Evolutionary conservation across 164 flowering plant species (phyloP), one percentile per base, ranked within the genome.

Genomic region (Nymphaea thermarum): DNA sequence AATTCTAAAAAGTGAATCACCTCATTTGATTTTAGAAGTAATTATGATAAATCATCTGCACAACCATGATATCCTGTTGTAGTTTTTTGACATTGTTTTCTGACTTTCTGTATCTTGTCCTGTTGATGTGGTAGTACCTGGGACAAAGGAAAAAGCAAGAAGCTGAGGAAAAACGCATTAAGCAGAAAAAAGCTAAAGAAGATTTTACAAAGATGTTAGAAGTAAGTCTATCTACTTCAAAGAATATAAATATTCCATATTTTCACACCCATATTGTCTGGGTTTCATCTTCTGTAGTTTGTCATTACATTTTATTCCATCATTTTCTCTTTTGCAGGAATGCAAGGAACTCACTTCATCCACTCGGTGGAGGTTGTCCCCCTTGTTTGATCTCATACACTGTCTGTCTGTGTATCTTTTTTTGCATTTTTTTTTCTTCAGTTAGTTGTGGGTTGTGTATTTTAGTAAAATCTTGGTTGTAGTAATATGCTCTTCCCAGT

Each of bases 141-240:
- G 88, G 82, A 60, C 96, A 90, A 73, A 83, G 86, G 77, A 95
- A 83, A 71, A 92, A 92, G 69, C 78, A 79, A 65, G 99, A 95
- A 63, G 91, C 87, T 70, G 99, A 95, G 75, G 97, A 89, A 73
- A 87, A 88, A 78, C 94, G 98, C 63, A 72, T 74, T 62, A 89
- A 76, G 71, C 90, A 86, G 81, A 92, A 85, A 78, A 95, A 81
- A 75, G 96, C 98, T 42, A 80, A 88, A 62, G 98, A 90, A 72
- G 99, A 90, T 67, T 95, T 90, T 71, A 82, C 77, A 17, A 89
- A 82, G 74, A 95, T 95, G 98, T 70, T 92, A 72, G 94, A 89
- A 75, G 98, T 91, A 82, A 72, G 79, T 69, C 65, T 43, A 15
- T 16, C 43, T 36, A 41, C 64, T 62, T 62, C 7, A 41, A 17